phyloP scores from a whole-genome alignment of 1,284 basidiomycete species.

The Leccinum variabile region DNA sequence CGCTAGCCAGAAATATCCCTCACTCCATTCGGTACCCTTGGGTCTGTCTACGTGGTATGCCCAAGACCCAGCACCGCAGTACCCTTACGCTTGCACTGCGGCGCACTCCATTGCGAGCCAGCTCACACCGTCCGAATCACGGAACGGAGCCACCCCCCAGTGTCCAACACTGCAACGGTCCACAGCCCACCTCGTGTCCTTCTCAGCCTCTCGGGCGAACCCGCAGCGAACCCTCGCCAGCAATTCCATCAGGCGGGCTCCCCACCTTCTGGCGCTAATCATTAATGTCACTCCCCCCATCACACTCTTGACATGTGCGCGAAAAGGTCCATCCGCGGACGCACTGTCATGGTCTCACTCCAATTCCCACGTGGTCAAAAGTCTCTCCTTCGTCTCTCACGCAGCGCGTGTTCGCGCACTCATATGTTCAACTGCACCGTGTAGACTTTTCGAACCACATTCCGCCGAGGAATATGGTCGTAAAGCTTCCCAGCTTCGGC shows the following conservation, averaged over 20 bases:
- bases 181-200: slow-evolving; percentile 4
- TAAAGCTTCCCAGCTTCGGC: slow-evolving; percentile 16
- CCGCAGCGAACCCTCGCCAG: background rate
- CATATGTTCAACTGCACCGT: background rate
- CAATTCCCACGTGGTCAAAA: background rate
- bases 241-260: slow-evolving; percentile 8
- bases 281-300: slow-evolving; percentile 9
- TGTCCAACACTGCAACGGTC: background rate
- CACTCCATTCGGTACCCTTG: background rate
- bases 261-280: slow-evolving; percentile 21
- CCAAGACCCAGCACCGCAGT: slow-evolving; percentile 13
- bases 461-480: slow-evolving; percentile 2
- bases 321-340: background rate
- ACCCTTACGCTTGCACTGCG: background rate
- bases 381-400: background rate
- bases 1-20: slow-evolving; percentile 11
- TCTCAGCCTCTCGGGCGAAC: slow-evolving; percentile 4
- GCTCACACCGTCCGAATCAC: background rate
- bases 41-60: background rate
- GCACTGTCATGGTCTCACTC: background rate
- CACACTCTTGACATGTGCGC: background rate
- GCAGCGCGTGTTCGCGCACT: background rate
- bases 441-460: background rate
- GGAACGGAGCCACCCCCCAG: background rate
- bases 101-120: background rate